Conservation (phyloP, 164 flowering plant species). For the Litsea cubeba region DNA sequence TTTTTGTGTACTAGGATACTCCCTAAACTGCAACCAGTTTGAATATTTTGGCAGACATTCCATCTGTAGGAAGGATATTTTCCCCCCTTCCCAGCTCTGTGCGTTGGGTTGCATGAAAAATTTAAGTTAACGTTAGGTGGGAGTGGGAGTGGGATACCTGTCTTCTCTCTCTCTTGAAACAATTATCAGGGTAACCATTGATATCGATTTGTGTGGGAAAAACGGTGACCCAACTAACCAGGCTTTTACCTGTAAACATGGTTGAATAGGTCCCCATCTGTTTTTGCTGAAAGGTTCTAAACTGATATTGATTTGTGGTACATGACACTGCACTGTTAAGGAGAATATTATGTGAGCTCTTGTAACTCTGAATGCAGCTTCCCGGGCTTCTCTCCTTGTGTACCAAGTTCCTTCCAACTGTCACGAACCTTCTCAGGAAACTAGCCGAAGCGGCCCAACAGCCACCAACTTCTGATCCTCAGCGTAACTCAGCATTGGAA, state of each 20-base stretch:
- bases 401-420: conserved; percentile 80
- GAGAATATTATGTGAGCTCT: background rate
- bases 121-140: background rate
- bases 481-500: conserved; percentile 34
- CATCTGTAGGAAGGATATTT: background rate
- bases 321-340: background rate
- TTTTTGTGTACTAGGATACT: background rate
- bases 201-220: background rate
- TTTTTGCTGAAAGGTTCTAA: background rate
- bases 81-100: background rate
- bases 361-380: conserved; percentile 45
- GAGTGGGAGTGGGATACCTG: too few species aligned
- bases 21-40: background rate
- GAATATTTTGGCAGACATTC: background rate
- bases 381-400: conserved; percentile 85
- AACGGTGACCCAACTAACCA: too few species aligned
- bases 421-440: conserved; percentile 79
- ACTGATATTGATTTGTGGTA: background rate
- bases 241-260: background rate
- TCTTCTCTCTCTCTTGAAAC: background rate
- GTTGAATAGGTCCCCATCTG: background rate
- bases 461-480: conserved; percentile 28
- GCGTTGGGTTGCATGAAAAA: background rate
- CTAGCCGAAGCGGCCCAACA: conserved; percentile 74
- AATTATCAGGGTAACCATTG: background rate